Evolutionary conservation across 495 filamentous ascomycete species (phyloP), one percentile per base, ranked within the genome.

Genomic region (Neurospora sp.): DNA sequence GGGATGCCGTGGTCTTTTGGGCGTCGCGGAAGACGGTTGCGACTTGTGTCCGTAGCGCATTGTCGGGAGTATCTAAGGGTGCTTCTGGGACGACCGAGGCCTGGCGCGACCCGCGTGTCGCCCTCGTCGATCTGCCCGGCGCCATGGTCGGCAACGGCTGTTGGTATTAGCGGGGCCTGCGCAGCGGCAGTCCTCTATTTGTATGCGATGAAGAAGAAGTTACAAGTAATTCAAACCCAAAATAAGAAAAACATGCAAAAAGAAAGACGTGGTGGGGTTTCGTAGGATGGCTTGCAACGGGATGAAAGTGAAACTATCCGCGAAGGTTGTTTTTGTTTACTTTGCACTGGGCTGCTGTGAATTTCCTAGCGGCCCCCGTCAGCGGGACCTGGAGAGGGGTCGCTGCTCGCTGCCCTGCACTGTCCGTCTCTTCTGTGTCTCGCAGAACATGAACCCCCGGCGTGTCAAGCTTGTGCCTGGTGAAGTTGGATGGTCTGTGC

Each of bases 11-110:
- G 14, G 91, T 93, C 75, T 90, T 89, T 80, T 98, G 96, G 31
- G 95, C 93, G 77, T 97, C 93, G 69, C 87, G 88, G 78, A 98
- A 98, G 38, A 97, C 88, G 74, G 86, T 81, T 79, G 90, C 93
- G 66, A 97, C 88, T 79, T 93, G 91, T 40, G 85, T 86, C 78
- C 95, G 92, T 73, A 98, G 84, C 27, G 85, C 87, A 71, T 89
- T 93, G 35, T 89, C 85, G 69, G 90, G 85, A 9, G 90, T 88
- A 83, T 97, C 94, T 74, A 91, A 87, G 44, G 94, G 93, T 49
- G 93, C 83, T 49, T 90, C 88, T 77, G 88, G 79, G 76, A 87
- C 86, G 71, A 81, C 81, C 18, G 90, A 91, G 35, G 86, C 82
- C 80, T 89, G 90, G 77, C 87, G 86, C 38, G 88, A 87, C 23